Evolutionary conservation across 75 land plant genomes (phyloP), one percentile per base, ranked within the genome.

Genomic region (Adiantum capillusveneris): DNA sequence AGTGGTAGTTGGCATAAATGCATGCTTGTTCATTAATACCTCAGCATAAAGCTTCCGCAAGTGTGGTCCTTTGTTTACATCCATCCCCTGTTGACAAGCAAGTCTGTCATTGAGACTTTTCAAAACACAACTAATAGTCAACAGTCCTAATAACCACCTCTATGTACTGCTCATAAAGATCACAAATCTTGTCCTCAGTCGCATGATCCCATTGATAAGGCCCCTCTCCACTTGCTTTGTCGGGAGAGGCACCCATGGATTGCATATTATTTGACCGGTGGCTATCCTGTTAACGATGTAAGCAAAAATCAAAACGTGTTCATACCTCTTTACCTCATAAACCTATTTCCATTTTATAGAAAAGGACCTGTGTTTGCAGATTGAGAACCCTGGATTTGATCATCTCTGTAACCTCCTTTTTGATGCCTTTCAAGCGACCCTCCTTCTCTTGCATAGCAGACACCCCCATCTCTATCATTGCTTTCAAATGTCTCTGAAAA

Each of bases 121-220:
- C 34, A 25, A 58, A 16, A 25, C 11, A 20, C 44, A 13, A 30
- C 9, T 3, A 34, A 34, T 5, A 34, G 37, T 9, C 9, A 3
- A 34, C 37, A 34, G n/a, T n/a, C n/a, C 3, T 11, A 59, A 11
- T 1, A 30, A 25, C 21, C 44, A 75, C 78, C 79, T 76, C 69
- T 31, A 76, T 29, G 53, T 76, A 76, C 41, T 71, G 75, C 21
- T 76, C 75, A 48, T 76, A 71, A 11, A 76, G 59, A 49, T 71
- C 75, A 62, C 79, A 71, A 58, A 76, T 55, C 21, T 58, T 60
- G 52, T 71, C 79, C 44, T 76, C 79, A 17, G 67, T 76, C 16
- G 79, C 75, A 56, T 65, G 63, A 44, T 76, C 79, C 79, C 79
- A 71, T 60, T 71, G 58, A 49, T 57, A 76, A 52, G 62, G 68